phyloP scores from a whole-genome alignment of 2,329 filamentous ascomycete genomes.

The Parastagonospora avenae region DNA sequence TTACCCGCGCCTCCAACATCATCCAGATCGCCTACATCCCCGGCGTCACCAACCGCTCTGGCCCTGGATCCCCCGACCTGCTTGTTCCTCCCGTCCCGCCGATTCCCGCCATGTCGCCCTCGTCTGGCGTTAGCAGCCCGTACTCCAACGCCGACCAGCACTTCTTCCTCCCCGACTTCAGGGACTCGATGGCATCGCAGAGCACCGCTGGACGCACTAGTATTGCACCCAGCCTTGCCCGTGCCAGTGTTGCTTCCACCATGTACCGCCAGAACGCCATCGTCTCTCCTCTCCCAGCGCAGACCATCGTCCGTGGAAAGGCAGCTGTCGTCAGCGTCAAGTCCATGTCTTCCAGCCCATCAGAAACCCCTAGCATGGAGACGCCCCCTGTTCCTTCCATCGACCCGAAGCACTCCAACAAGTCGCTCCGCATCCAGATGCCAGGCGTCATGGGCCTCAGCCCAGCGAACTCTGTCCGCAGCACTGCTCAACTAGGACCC shows the following conservation, averaged over 20 bases:
- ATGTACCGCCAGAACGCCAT: constrained; percentile 92
- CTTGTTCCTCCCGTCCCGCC: constrained; percentile 93
- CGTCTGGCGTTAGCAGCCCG: constrained; percentile 64
- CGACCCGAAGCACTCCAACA: constrained; percentile 58
- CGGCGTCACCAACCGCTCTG: constrained; percentile 90
- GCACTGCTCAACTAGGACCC: constrained; percentile 48
- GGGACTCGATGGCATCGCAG: constrained; percentile 88
- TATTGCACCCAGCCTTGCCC: constrained; percentile 55
- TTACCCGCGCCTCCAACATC: constrained; percentile 96
- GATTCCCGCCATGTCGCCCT: constrained; percentile 68
- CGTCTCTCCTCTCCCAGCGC: constrained; percentile 76
- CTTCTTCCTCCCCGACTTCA: constrained; percentile 91
- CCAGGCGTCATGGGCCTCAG: constrained; percentile 47
- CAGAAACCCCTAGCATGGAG: constrained; percentile 52
- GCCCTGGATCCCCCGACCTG: constrained; percentile 78
- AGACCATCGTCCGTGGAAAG: constrained; percentile 85
- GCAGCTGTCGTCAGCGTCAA: constrained; percentile 94
- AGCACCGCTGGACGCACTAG: constrained; percentile 63
- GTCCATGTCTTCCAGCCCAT: constrained; percentile 63
- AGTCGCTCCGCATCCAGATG: constrained; percentile 49
- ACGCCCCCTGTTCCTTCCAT: constrained; percentile 76
- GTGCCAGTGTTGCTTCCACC: constrained; percentile 78
- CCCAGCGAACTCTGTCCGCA: constrained; percentile 44
- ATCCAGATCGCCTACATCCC: constrained; percentile 99
- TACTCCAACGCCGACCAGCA: constrained; percentile 72